Base-by-base conservation (phyloP, 2,329 filamentous ascomycete genomes). In the Claviceps maximensis region DNA sequence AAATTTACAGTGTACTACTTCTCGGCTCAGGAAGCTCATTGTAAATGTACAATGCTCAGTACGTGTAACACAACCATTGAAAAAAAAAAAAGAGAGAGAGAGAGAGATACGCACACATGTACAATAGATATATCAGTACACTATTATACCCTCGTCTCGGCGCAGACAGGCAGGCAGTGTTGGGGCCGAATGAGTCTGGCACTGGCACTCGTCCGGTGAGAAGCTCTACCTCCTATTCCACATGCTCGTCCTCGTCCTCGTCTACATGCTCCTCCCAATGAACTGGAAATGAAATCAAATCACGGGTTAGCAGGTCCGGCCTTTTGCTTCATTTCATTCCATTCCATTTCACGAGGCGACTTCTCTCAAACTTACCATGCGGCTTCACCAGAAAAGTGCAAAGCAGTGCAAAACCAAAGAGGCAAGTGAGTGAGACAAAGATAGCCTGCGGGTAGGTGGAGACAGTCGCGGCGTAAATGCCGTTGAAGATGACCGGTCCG, bases 381-480 rank as follows among this genome's bases (percentile, higher is more conserved):
- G 89, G 84, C 61, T 73, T 78, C 27, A 97, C 74, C 52, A 89
- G 78, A 66, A 84, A 84, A 61, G 82, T 86, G 52, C 81, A 74
- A 2, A 83, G 50, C 31, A 91, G 76, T 0, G 83, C 83, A 9
- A 83, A 25, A 1, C 71, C 77, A 64, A 95, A 95, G 0, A 87
- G 73, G 8, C 70, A 69, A 0, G 78, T 72, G 46, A 97, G 68
- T 49, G 86, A 79, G 9, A 94, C 79, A 65, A 96, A 96, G 0
- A 95, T 84, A 1, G 88, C 82, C 67, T 93, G 88, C 0, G 88
- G 82, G 58, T 86, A 91, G 1, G 71, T 81, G 21, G 77, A 81
- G 1, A 96, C 87, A 0, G 93, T 97, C 2, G 77, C 73, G 15
- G 85, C 86, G 65, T 95, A 98, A 10, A 97, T 80, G 5, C 87